phyloP scores from a whole-genome alignment of 1,139 yeast genomes.

The Arxiozyma slooffiae region DNA sequence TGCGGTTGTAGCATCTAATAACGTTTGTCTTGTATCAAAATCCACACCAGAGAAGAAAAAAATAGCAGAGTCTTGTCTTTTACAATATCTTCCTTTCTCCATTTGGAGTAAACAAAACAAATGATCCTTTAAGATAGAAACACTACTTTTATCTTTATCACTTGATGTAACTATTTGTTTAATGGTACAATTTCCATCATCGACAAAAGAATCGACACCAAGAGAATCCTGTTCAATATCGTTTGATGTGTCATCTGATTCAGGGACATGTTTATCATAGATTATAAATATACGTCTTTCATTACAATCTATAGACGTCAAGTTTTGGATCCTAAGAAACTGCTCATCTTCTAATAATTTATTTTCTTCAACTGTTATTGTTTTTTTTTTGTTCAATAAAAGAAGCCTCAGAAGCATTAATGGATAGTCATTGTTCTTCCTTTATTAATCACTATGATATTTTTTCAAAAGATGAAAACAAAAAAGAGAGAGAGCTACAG shows the following conservation, averaged over 20 bases:
- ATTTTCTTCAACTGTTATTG: conserved; percentile 2
- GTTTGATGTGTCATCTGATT: background rate
- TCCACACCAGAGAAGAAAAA: conserved; percentile 16
- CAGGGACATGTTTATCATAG: conserved; percentile 9
- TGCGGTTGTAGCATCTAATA: conserved; percentile 8
- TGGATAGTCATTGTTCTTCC: too few species aligned
- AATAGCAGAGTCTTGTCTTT: conserved; percentile 6
- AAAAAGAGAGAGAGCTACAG: too few species aligned
- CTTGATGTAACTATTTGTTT: background rate
- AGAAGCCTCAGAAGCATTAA: too few species aligned
- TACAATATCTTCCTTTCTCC: conserved; percentile 9
- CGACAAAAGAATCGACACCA: background rate
- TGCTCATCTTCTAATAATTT: conserved; percentile 19
- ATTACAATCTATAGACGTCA: conserved; percentile 17
- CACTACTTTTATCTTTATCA: conserved; percentile 13
- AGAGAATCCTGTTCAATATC: background rate
- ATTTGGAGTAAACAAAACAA: conserved; percentile 8
- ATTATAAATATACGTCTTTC: conserved; percentile 20
- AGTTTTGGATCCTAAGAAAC: conserved; percentile 19
- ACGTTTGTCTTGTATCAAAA: conserved; percentile 11
- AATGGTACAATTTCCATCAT: background rate
- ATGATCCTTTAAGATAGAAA: conserved; percentile 8
- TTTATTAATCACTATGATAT: too few species aligned
- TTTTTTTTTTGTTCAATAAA: too few species aligned
- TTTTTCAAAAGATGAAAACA: too few species aligned